A percentile compares a stretch with the other conserved stretches of the same genome.
Conservation (phyloP, 208 protist genomes). For the Phytomonas francai region DNA sequence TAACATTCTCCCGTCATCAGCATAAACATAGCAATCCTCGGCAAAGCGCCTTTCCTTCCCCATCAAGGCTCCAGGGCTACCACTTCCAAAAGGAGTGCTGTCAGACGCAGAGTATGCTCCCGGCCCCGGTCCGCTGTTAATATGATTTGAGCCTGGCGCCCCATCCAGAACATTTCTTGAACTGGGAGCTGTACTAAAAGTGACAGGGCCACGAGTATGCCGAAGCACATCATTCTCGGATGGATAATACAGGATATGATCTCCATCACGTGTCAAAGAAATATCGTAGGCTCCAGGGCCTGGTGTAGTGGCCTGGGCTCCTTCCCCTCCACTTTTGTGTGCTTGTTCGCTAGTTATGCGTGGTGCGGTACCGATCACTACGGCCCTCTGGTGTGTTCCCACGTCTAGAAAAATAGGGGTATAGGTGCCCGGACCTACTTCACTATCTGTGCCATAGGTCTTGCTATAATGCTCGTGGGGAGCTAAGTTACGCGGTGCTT, state of each 20-base stretch:
- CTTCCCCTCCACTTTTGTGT: not conserved
- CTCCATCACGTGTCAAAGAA: conserved; percentile 8
- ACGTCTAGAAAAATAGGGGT: not conserved
- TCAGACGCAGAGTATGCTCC: conserved; percentile 23
- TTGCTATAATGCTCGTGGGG: not conserved
- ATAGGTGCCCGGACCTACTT: not conserved
- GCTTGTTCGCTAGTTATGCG: not conserved
- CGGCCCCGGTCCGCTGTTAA: conserved; percentile 23
- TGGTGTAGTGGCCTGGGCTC: conserved; percentile 9
- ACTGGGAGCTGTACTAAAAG: conserved; percentile 13
- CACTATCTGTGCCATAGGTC: not conserved
- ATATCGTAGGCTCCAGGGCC: conserved; percentile 44
- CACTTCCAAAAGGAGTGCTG: not conserved
- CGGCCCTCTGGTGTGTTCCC: not conserved
- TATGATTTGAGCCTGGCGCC: not conserved
- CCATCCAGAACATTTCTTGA: not conserved
- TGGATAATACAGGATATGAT: not conserved
- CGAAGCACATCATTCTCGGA: not conserved
- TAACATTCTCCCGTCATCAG: not conserved
- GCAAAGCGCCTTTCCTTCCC: conserved; percentile 11
- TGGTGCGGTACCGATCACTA: not conserved
- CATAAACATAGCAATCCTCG: not conserved
- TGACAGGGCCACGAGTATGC: not conserved
- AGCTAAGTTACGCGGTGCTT: not conserved
- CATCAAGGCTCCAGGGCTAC: conserved; percentile 6